Percentiles rank a stretch among this genome's conserved stretches.
Conservation (phyloP, 768 basidiomycete species). For the Lentinula lateritia region DNA sequence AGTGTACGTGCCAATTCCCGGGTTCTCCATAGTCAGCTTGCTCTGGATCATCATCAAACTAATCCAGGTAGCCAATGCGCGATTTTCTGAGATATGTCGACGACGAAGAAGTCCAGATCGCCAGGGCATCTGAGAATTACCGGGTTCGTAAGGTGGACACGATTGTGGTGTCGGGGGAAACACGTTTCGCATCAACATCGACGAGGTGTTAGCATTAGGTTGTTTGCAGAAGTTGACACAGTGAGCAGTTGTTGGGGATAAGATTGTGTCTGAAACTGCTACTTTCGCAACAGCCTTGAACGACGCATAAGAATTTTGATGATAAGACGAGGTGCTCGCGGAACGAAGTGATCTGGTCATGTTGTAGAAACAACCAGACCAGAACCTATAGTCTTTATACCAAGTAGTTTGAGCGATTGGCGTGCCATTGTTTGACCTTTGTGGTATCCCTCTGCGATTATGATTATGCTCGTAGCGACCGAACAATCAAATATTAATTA, state of each 20-base stretch:
- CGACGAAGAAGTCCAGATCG: not conserved
- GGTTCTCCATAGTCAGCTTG: not conserved
- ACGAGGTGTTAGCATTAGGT: not conserved
- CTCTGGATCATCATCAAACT: not conserved
- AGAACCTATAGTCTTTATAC: not conserved
- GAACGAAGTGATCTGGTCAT: not conserved
- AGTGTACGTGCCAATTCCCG: not conserved
- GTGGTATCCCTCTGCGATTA: not conserved
- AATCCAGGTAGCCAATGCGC: not conserved
- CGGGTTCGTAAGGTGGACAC: not conserved
- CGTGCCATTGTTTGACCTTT: not conserved
- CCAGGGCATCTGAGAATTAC: not conserved
- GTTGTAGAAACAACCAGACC: not conserved
- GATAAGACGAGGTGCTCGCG: not conserved
- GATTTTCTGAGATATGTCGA: not conserved
- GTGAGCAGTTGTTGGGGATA: not conserved
- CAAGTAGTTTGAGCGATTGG: not conserved
- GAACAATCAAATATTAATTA: not conserved
- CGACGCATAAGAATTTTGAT: not conserved
- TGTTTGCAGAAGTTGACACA: not conserved
- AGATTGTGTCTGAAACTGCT: not conserved
- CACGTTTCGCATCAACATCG: constrained; percentile 1
- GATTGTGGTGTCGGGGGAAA: constrained; percentile 6
- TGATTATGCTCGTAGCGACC: no score
- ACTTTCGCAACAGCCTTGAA: not conserved